Evolutionary conservation across 108 stramenopile species (phyloP), one percentile per base, ranked within the genome.

Genomic region (Fragilariopsis cylindrus): DNA sequence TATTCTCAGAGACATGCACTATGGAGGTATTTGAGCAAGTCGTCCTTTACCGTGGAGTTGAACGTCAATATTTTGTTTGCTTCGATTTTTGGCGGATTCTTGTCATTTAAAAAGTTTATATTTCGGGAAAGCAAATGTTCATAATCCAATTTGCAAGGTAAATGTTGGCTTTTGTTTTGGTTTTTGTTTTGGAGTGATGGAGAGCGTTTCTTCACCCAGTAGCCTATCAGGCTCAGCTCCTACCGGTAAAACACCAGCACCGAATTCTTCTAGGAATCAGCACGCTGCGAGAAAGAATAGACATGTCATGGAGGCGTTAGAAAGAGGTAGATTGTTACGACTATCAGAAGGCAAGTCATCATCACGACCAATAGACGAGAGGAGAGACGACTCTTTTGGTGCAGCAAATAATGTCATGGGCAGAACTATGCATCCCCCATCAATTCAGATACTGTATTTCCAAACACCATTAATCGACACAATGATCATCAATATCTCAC

Each of bases 301-400:
- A 30, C 30, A 30, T 30, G 30, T 30, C 30, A 30, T 30, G 30
- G 30, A 30, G 30, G 30, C 30, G 2, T 30, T 30, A 30, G 30
- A 30, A 30, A 30, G 30, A 30, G 30, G 30, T 30, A 30, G 30
- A 30, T 30, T 30, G 30, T 30, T 47, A n/a, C 41, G 62, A 44
- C 43, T 43, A 43, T 43, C 42, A 4, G 15, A 63, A 45, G 43
- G 13, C 11, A 18, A 45, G 62, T 45, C 2, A 45, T 4, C 7
- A 44, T 63, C 43, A n/a, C 21, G 42, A 63, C 41, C 67, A 9
- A 16, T 40, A 50, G 67, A 68, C 46, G 67, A 68, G n/a, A 52
- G 67, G 4, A 68, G 67, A 68, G 67, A 68, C 18, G 67, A 68
- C 19, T 30, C 47, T 39, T 50, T 50, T 18, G 48, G 30, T 30